Conservation (phyloP, 495 filamentous ascomycete species). For the Apodospora peruviana region DNA sequence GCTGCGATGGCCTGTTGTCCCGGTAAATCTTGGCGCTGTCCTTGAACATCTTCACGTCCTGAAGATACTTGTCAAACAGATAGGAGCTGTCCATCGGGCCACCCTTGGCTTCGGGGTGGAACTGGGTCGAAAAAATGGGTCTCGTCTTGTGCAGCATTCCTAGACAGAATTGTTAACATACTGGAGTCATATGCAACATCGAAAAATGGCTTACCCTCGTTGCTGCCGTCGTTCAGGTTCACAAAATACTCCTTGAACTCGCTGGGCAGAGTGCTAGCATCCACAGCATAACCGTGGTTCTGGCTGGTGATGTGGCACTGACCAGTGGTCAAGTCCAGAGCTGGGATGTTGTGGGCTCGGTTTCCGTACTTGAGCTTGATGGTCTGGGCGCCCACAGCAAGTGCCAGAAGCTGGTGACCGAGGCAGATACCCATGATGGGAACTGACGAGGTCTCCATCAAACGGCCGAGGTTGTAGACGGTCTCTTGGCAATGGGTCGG, state of each 20-base stretch:
- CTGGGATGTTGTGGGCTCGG: slow-evolving; percentile 96
- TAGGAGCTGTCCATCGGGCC: slow-evolving; percentile 91
- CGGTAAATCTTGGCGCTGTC: slow-evolving; percentile 62
- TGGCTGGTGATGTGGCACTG: slow-evolving; percentile 97
- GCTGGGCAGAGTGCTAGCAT: slow-evolving; percentile 69
- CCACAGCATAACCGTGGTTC: slow-evolving; percentile 98
- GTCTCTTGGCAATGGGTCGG: slow-evolving; percentile 93
- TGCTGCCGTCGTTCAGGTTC: slow-evolving; percentile 92
- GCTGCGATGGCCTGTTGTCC: slow-evolving; percentile 76
- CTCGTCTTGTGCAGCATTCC: slow-evolving; percentile 90
- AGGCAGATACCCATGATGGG: slow-evolving; percentile 98
- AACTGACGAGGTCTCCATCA: slow-evolving; percentile 85
- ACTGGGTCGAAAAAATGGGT: slow-evolving; percentile 96
- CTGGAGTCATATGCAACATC: not conserved
- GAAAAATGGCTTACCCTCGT: slow-evolving; percentile 58
- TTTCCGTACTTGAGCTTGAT: slow-evolving; percentile 97
- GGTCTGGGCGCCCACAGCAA: slow-evolving; percentile 78
- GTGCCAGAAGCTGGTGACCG: slow-evolving; percentile 80
- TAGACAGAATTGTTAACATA: slow-evolving; percentile 12
- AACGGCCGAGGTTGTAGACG: slow-evolving; percentile 77
- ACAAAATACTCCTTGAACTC: slow-evolving; percentile 98
- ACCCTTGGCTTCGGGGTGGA: slow-evolving; percentile 96
- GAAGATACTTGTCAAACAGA: slow-evolving; percentile 92
- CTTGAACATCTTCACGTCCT: slow-evolving; percentile 86
- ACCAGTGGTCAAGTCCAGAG: slow-evolving; percentile 87